These are phyloP conservation scores for Tuctoria greenei DNA, from an alignment of 176 grass and related monocot genomes.

Conservation along the genomic window DNA sequence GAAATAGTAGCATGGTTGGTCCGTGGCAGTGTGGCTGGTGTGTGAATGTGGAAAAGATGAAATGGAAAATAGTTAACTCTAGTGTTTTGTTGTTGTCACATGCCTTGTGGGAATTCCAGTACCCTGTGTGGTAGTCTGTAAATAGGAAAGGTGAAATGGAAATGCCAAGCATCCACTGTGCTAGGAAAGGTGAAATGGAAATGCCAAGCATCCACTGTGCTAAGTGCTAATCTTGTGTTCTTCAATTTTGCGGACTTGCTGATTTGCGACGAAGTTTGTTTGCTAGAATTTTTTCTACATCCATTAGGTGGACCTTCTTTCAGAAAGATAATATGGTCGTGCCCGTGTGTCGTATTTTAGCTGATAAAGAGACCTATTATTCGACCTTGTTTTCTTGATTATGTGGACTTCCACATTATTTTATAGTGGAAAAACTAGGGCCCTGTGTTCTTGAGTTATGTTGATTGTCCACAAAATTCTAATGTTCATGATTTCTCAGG, in stretches of 20 bases:
- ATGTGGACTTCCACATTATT: neutral
- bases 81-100: neutral
- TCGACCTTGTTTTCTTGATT: no score
- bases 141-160: conserved; percentile 1
- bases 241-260: neutral
- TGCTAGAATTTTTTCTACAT: neutral
- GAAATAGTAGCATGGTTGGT: neutral
- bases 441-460: neutral
- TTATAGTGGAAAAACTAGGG: neutral
- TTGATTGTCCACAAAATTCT: neutral
- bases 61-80: conserved; percentile 15
- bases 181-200: no score
- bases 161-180: neutral
- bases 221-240: neutral
- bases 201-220: neutral
- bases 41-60: conserved; percentile 6
- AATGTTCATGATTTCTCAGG: neutral
- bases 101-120: neutral
- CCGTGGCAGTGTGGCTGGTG: neutral
- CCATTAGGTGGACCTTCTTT: neutral
- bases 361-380: neutral
- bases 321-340: neutral
- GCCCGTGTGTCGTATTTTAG: neutral
- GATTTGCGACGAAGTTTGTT: neutral
- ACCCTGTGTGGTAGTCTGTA: conserved; percentile 2